Percentiles rank a stretch among this genome's conserved stretches.
Evolutionary conservation across 768 basidiomycete species (phyloP).

Genomic region (Boletellus ananas): DNA sequence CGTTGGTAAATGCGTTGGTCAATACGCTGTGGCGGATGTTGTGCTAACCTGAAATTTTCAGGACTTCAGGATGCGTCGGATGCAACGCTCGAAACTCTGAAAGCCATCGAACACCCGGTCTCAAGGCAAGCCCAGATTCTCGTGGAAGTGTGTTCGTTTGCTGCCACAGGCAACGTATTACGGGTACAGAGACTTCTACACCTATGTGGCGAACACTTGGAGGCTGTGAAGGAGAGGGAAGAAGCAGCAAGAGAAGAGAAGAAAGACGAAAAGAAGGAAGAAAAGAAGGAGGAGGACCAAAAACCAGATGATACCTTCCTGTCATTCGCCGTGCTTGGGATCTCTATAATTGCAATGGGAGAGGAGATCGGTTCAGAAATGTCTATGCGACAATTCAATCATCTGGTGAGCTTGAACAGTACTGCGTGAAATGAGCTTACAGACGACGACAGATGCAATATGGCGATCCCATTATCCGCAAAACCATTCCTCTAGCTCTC

Average conservation of each 20-base stretch:
- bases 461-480: slow-evolving; percentile 89
- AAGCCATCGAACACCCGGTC: slow-evolving; percentile 90
- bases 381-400: slow-evolving; percentile 96
- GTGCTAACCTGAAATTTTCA: slow-evolving; percentile 31
- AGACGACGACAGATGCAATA: slow-evolving; percentile 84
- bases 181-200: slow-evolving; percentile 91
- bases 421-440: slow-evolving; percentile 11
- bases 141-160: slow-evolving; percentile 91
- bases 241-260: slow-evolving; percentile 37
- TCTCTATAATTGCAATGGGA: slow-evolving; percentile 95
- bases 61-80: slow-evolving; percentile 92
- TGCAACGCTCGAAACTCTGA: slow-evolving; percentile 88
- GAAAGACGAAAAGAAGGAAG: slow-evolving; percentile 54
- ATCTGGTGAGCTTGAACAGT: slow-evolving; percentile 58
- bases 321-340: slow-evolving; percentile 88
- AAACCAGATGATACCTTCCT: slow-evolving; percentile 77
- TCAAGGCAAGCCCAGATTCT: slow-evolving; percentile 88
- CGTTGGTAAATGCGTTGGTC: slow-evolving; percentile 56
- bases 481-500: slow-evolving; percentile 90
- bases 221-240: slow-evolving; percentile 38
- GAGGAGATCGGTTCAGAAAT: slow-evolving; percentile 98
- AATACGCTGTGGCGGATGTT: background rate
- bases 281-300: slow-evolving; percentile 55
- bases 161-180: slow-evolving; percentile 92
- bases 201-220: slow-evolving; percentile 89